These are phyloP conservation scores for Silene latifolia DNA, from an alignment of 148 eudicot species.

Conservation along the genomic window DNA sequence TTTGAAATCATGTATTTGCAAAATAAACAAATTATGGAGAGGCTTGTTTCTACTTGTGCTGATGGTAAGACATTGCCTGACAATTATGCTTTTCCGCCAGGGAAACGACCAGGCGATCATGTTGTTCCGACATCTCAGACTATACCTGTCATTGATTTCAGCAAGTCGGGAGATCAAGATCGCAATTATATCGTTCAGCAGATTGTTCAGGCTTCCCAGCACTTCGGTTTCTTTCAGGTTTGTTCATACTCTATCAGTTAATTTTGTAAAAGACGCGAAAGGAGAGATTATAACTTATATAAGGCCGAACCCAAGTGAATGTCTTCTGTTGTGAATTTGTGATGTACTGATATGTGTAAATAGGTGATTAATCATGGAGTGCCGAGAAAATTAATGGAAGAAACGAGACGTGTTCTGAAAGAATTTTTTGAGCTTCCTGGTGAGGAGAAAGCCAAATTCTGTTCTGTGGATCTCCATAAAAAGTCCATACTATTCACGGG, in stretches of 20 bases:
- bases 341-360: background rate
- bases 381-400: slow-evolving; percentile 21
- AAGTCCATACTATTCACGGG: slow-evolving; percentile 41
- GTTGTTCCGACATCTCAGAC: slow-evolving; percentile 11
- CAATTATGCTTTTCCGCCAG: slow-evolving; percentile 21
- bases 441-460: slow-evolving; percentile 33
- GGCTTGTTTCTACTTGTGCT: slow-evolving; percentile 27
- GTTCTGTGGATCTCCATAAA: slow-evolving; percentile 18
- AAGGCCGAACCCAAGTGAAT: too few relatives aligned
- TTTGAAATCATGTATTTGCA: background rate
- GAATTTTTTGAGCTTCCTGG: slow-evolving; percentile 43
- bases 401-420: slow-evolving; percentile 34
- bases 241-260: too few relatives aligned
- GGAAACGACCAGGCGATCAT: slow-evolving; percentile 26
- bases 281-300: too few relatives aligned
- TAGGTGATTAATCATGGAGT: slow-evolving; percentile 39
- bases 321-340: too few relatives aligned
- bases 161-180: background rate
- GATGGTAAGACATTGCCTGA: slow-evolving; percentile 25
- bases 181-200: slow-evolving; percentile 5
- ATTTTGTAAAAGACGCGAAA: too few relatives aligned
- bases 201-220: slow-evolving; percentile 29
- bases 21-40: background rate
- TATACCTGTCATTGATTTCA: slow-evolving; percentile 26
- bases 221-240: slow-evolving; percentile 42